Conservation (phyloP, 2,329 filamentous ascomycete genomes). For the Chaetomiaceae sp. region DNA sequence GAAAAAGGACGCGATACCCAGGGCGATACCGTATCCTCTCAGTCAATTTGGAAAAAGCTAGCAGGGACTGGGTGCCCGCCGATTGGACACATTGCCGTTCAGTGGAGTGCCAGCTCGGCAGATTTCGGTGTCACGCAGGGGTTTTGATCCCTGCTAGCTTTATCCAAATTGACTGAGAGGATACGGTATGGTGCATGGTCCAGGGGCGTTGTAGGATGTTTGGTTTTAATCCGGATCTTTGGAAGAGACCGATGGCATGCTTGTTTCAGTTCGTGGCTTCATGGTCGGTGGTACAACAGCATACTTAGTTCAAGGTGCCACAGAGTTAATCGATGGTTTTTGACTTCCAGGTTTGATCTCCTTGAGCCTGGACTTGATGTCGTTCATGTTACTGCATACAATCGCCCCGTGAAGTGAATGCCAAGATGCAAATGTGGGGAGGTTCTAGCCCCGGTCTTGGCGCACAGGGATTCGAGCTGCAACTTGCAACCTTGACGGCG, state of each 20-base stretch:
- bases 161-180: too few species aligned
- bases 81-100: too few species aligned
- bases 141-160: too few species aligned
- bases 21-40: too few species aligned
- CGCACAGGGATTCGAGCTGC: not conserved
- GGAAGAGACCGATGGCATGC: not conserved
- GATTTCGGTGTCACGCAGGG: too few species aligned
- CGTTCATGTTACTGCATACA: slow-evolving; percentile 9
- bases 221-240: not conserved
- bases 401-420: slow-evolving; percentile 12
- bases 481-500: not conserved
- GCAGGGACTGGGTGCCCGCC: too few species aligned
- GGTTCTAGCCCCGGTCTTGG: not conserved
- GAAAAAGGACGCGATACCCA: too few species aligned
- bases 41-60: too few species aligned
- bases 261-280: not conserved
- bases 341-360: not conserved
- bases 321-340: not conserved
- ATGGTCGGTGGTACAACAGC: not conserved
- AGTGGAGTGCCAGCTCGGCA: too few species aligned
- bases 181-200: not conserved
- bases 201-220: not conserved
- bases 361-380: not conserved
- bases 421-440: slow-evolving; percentile 5
- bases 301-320: not conserved